Conservation (phyloP, 2,329 filamentous ascomycete species). For the Fusarium solani-melongenae region DNA sequence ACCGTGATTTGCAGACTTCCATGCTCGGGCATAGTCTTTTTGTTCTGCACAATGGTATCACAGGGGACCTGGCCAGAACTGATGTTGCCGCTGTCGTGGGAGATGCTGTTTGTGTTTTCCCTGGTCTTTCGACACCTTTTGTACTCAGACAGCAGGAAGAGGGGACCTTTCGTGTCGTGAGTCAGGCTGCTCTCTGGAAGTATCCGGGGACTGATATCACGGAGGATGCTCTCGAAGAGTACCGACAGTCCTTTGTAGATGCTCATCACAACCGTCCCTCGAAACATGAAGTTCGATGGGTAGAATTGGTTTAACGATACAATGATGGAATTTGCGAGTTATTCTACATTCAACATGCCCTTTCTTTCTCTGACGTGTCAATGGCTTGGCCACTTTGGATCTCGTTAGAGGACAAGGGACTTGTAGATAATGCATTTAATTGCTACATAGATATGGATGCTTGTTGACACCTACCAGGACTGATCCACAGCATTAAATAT, state of each 20-base stretch:
- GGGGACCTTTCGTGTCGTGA: not conserved
- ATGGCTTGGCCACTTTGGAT: not conserved
- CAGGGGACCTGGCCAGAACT: not conserved
- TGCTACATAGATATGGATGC: too few species aligned
- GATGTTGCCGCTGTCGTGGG: not conserved
- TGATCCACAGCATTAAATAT: not conserved
- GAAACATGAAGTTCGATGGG: not conserved
- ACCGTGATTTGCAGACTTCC: not conserved
- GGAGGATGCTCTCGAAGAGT: not conserved
- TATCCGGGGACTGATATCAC: not conserved
- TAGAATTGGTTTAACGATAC: not conserved
- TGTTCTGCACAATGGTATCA: slow-evolving; percentile 4
- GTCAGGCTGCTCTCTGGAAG: not conserved
- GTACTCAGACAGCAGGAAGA: not conserved
- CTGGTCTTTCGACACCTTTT: not conserved
- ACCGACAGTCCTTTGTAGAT: not conserved
- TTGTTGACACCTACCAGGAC: too few species aligned
- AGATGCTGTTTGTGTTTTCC: slow-evolving; percentile 7
- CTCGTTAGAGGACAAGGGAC: not conserved
- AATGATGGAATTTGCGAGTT: not conserved
- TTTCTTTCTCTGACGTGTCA: not conserved
- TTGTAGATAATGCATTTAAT: not conserved
- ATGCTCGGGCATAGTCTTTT: slow-evolving; percentile 5
- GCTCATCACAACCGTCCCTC: not conserved
- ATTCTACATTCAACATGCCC: not conserved